Conservation (phyloP, 2,329 filamentous ascomycete species). For the Scorias spongiosa region DNA sequence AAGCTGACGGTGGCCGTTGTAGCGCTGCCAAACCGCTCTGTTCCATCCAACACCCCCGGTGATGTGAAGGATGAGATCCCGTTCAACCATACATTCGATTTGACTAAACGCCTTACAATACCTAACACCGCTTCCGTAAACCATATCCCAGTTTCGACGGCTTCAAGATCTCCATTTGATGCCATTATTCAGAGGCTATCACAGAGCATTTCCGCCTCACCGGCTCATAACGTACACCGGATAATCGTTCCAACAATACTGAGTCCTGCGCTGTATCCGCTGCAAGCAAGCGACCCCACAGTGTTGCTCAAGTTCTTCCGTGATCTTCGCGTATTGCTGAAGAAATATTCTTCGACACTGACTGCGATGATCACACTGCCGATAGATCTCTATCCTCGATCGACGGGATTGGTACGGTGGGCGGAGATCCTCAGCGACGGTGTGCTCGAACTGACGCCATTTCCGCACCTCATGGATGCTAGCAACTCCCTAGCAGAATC, state of each 20-base stretch:
- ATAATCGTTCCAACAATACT: conserved; percentile 73
- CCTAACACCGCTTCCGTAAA: conserved; percentile 26
- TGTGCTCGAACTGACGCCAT: conserved; percentile 69
- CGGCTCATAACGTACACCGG: conserved; percentile 54
- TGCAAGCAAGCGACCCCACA: conserved; percentile 52
- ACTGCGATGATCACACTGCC: conserved; percentile 66
- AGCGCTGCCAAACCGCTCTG: conserved; percentile 15
- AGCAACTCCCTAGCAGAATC: conserved; percentile 27
- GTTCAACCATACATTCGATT: conserved; percentile 38
- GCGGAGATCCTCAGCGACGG: conserved; percentile 74
- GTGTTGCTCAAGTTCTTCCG: conserved; percentile 72
- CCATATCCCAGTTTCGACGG: conserved; percentile 44
- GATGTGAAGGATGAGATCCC: conserved; percentile 9
- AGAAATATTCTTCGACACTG: conserved; percentile 47
- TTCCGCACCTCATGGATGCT: conserved; percentile 44
- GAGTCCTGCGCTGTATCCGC: conserved; percentile 70
- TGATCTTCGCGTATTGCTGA: conserved; percentile 57
- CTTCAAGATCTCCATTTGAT: conserved; percentile 41
- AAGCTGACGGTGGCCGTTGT: conserved; percentile 10
- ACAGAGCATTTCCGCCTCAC: conserved; percentile 40
- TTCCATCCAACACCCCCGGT: conserved; percentile 3
- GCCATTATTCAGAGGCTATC: conserved; percentile 46
- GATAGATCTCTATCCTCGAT: conserved; percentile 62
- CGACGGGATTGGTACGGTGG: conserved; percentile 65
- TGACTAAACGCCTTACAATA: conserved; percentile 33